Evolutionary conservation across 768 basidiomycete genomes (phyloP), one percentile per base, ranked within the genome.

Genomic region (Psilocybe cubensis): DNA sequence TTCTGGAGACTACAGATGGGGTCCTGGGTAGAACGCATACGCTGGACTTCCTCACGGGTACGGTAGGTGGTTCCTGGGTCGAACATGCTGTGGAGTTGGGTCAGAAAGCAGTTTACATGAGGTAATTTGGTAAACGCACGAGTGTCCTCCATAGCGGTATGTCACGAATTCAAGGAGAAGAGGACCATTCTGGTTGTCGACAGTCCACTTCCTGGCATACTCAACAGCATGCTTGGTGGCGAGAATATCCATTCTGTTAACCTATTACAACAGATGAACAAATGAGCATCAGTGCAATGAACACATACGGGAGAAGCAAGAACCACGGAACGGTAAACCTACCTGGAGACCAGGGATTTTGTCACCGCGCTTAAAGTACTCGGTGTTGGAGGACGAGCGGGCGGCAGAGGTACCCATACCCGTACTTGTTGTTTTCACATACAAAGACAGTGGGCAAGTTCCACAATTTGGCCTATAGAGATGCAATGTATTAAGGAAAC

Each of bases 381-480:
- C 83, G 62, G 96, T 95, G 80, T 98, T 98, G 66, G 87, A 85
- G n/a, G 94, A 96, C 64, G 88, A 90, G 61, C 96, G 88, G 69
- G 94, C 92, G 11, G 96, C 94, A 2, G 96, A 92, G 3, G 96
- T 98, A 62, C 96, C 96, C 96, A 99, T 98, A n/a, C 67, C 97
- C 96, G 72, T 98, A 98, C 75, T 97, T 92, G 87, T 99, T 98
- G 82, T 99, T 98, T 74, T 99, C 96, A 70, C 96, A 98, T 12
- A 96, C 87, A 72, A 98, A 98, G 54, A 98, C 83, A 64, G 87
- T 87, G 0, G 97, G 96, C 23, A 97, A 85, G 74, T 96, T 83
- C 96, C 96, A 98, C 1, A 96, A 83, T 72, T 96, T 96, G 43
- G 94, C 94, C 92, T n/a, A n/a, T n/a, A n/a, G n/a, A n/a, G n/a